Percentiles rank a stretch among this genome's conserved stretches.
Evolutionary conservation across 371 early-diverging fungal genomes (phyloP).

Genomic region (Syncephalastrum sp.): DNA sequence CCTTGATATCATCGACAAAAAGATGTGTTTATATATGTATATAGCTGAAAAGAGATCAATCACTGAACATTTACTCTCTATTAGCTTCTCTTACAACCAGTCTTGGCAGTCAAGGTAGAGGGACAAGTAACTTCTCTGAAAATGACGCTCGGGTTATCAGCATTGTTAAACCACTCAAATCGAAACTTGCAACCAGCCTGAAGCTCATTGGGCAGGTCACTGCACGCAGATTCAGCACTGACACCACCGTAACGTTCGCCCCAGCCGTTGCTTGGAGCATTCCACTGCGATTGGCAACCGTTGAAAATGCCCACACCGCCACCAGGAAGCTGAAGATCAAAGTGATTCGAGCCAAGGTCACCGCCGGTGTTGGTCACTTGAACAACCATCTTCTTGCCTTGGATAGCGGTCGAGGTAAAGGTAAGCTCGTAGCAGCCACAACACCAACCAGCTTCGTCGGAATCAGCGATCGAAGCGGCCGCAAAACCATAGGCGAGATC

Average conservation of each 20-base stretch:
- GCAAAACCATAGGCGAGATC: slow-evolving; percentile 48
- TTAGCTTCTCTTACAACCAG: slow-evolving; percentile 24
- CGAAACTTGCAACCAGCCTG: slow-evolving; percentile 44
- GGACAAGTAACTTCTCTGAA: slow-evolving; percentile 48
- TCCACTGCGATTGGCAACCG: slow-evolving; percentile 38
- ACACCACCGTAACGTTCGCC: slow-evolving; percentile 45
- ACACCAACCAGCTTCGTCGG: slow-evolving; percentile 33
- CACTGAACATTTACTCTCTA: too few species aligned
- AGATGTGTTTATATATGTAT: too few species aligned
- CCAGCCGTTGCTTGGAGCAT: slow-evolving; percentile 35
- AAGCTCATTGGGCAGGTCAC: slow-evolving; percentile 30
- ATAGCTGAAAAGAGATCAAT: too few species aligned
- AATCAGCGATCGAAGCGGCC: slow-evolving; percentile 34
- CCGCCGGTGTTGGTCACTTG: slow-evolving; percentile 51
- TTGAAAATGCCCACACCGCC: slow-evolving; percentile 50
- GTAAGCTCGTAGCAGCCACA: slow-evolving; percentile 49
- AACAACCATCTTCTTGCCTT: slow-evolving; percentile 46
- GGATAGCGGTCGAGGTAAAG: slow-evolving; percentile 32
- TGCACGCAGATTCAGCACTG: slow-evolving; percentile 24
- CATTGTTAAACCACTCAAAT: slow-evolving; percentile 43
- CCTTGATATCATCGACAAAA: too few species aligned
- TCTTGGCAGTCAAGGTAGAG: slow-evolving; percentile 23
- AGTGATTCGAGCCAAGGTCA: slow-evolving; percentile 39
- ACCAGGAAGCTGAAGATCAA: slow-evolving; percentile 51
- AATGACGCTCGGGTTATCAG: slow-evolving; percentile 39